phyloP scores from a whole-genome alignment of 2,329 filamentous ascomycete species.

The Annulohypoxylon truncatum region DNA sequence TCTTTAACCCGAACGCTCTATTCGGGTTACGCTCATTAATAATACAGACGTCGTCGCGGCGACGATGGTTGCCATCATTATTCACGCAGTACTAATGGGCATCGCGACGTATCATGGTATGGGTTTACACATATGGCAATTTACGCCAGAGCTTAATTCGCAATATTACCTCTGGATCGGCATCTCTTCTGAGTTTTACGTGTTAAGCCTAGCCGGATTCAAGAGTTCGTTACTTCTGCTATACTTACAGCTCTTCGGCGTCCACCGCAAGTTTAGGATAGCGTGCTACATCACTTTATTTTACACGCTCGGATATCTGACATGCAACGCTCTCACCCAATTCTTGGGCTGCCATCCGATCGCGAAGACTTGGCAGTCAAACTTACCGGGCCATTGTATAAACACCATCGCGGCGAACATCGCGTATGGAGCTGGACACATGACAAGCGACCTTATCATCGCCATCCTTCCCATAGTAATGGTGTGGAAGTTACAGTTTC shows the following conservation, averaged over 20 bases:
- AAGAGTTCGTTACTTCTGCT: conserved; percentile 47
- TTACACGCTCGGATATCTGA: conserved; percentile 67
- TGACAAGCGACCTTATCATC: conserved; percentile 49
- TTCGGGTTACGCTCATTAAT: conserved; percentile 23
- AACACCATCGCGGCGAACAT: conserved; percentile 46
- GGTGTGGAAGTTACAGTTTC: conserved; percentile 47
- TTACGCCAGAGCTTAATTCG: conserved; percentile 45
- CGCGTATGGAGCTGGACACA: conserved; percentile 47
- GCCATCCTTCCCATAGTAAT: conserved; percentile 46
- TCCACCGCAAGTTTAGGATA: conserved; percentile 45
- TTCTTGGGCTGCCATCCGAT: conserved; percentile 48
- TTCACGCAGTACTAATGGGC: conserved; percentile 46
- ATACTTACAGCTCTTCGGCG: conserved; percentile 48
- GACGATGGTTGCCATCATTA: conserved; percentile 46
- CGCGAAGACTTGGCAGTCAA: conserved; percentile 45
- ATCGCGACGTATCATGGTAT: conserved; percentile 48
- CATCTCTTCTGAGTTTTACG: conserved; percentile 49
- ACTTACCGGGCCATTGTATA: conserved; percentile 45
- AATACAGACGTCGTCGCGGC: conserved; percentile 43
- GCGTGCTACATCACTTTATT: conserved; percentile 47
- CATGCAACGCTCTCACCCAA: conserved; percentile 63
- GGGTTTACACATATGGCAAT: conserved; percentile 50
- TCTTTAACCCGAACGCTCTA: conserved; percentile 3
- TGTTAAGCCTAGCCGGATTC: conserved; percentile 47
- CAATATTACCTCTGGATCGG: conserved; percentile 50